Conservation (phyloP, 306 rosid genomes). For the Mucuna pruriens region DNA sequence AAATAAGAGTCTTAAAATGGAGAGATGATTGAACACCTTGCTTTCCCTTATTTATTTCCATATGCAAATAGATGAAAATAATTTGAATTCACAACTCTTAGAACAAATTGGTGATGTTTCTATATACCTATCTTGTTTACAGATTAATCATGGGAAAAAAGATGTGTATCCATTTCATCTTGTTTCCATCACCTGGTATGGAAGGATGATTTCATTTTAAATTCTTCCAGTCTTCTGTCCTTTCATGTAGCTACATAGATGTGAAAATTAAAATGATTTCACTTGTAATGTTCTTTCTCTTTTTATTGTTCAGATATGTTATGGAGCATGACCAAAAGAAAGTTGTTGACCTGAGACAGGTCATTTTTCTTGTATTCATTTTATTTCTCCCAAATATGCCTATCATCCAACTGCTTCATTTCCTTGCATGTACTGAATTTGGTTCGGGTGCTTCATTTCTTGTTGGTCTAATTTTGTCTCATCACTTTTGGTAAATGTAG, state of each 20-base stretch:
- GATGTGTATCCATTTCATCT: not conserved
- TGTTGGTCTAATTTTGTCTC: not conserved
- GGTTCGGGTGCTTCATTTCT: not conserved
- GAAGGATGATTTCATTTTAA: not conserved
- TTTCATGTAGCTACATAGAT: not conserved
- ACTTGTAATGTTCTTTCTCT: not conserved
- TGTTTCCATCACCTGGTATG: slow-evolving; percentile 18
- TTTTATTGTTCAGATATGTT: no score
- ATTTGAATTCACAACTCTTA: not conserved
- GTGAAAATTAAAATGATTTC: slow-evolving; percentile 7
- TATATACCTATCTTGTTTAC: not conserved
- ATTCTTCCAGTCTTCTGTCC: not conserved
- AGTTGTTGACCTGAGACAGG: slow-evolving; percentile 90
- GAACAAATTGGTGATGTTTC: slow-evolving; percentile 1
- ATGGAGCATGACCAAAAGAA: slow-evolving; percentile 82
- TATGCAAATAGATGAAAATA: not conserved
- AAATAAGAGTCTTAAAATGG: not conserved
- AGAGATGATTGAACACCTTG: not conserved
- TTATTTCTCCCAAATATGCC: slow-evolving; percentile 23
- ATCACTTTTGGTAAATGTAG: no score
- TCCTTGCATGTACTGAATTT: slow-evolving; percentile 1
- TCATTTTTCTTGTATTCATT: slow-evolving; percentile 31
- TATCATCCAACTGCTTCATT: slow-evolving; percentile 10
- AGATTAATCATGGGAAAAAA: no score
- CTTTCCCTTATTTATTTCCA: slow-evolving; percentile 1